These are phyloP conservation scores for Raffaelea ambrosiae DNA, from an alignment of 2,329 filamentous ascomycete species.

Conservation along the genomic window DNA sequence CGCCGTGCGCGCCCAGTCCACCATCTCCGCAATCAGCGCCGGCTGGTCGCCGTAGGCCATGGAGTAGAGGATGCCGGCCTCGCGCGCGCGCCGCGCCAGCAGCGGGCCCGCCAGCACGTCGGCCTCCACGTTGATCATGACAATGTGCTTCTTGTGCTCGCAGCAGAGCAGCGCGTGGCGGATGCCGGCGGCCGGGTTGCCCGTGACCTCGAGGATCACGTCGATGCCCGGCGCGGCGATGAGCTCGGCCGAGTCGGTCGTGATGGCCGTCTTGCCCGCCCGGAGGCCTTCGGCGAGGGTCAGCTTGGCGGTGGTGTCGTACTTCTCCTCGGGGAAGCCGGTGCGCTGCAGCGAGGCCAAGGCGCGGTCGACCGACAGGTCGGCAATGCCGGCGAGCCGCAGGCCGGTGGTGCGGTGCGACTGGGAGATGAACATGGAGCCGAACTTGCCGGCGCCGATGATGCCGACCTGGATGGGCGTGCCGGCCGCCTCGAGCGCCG, in stretches of 20 bases:
- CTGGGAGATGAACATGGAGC: constrained; percentile 38
- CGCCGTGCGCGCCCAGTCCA: constrained; percentile 33
- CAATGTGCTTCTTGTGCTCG: constrained; percentile 38
- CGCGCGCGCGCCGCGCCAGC: constrained; percentile 29
- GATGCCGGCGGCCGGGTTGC: constrained; percentile 32
- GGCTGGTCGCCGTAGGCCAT: constrained; percentile 39
- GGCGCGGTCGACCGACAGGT: constrained; percentile 31
- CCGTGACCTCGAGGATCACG: constrained; percentile 34
- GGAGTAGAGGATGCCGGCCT: constrained; percentile 36
- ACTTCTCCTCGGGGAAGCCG: constrained; percentile 28
- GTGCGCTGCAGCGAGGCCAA: constrained; percentile 30
- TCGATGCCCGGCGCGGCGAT: constrained; percentile 34
- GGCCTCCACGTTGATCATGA: constrained; percentile 38
- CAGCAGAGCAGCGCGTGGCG: constrained; percentile 33
- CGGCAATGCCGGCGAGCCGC: constrained; percentile 32
- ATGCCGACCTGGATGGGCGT: constrained; percentile 32
- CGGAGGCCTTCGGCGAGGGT: constrained; percentile 29
- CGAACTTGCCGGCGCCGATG: constrained; percentile 37
- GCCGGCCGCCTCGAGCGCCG: constrained; percentile 26
- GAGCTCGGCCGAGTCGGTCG: constrained; percentile 30
- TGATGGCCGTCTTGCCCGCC: constrained; percentile 30
- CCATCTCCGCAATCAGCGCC: constrained; percentile 32
- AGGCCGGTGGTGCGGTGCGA: constrained; percentile 32
- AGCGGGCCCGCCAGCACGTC: constrained; percentile 33
- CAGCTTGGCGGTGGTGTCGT: constrained; percentile 23